Evolutionary conservation across 176 grass and related monocot genomes (phyloP), one percentile per base, ranked within the genome.

Genomic region (Triticum turgidum): DNA sequence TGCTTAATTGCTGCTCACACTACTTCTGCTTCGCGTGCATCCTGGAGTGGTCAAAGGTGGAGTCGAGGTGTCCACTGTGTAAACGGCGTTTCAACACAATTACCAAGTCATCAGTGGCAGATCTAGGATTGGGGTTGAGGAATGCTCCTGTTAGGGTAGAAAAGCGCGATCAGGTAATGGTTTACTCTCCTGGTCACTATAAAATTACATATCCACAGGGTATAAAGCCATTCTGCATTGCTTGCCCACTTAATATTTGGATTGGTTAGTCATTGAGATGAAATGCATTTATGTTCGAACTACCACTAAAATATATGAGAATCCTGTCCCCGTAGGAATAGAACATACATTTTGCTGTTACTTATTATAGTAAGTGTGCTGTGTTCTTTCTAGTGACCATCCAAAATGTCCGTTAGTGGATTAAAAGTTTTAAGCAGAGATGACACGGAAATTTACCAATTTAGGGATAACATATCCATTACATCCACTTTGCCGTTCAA

Each of bases 1-100:
- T 93, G 70, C 77, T 95, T 77, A 90, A 95, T 79, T 95, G 91
- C 66, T 95, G 94, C 78, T 62, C 94, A 14, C 94, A 95, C 88
- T 95, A 91, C 76, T 95, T 95, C 81, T 95, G 91, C 85, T 93
- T 93, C 15, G 86, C 83, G 5, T 95, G 94, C 80, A 91, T 95
- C 65, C 80, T 95, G 22, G 94, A 92, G 79, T 95, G 94, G 94
- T 95, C 94, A 13, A 95, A 93, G 77, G 94, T 95, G 72, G 94
- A 95, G 84, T 93, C 91, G 0, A 80, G 87, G 51, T 95, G 94
- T 78, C 94, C 94, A 4, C 79, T 95, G 62, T 95, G 94, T 82
- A 95, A 93, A 79, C 83, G 91, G 22, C 81, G 94, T 67, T 95
- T 95, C 72, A 87, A 73, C 30, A 91, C 89, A 20, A 87, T 95